Percentiles rank a stretch among this genome's conserved stretches.
These are phyloP conservation scores for Quercus aquifolioides DNA, from an alignment of 306 rosid species.

Conservation along the genomic window DNA sequence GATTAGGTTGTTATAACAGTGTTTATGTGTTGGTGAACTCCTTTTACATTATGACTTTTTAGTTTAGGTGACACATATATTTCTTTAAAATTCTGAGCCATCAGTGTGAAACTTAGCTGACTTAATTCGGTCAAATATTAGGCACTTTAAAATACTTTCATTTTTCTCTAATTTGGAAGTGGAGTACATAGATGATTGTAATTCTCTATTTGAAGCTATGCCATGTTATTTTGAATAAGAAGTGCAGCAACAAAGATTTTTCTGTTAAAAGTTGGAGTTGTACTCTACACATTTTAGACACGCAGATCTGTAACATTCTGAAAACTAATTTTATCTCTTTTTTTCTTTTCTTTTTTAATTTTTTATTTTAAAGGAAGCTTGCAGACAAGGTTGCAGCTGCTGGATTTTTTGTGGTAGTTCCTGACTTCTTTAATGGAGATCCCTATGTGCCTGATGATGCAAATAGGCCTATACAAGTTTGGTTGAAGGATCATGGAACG, in stretches of 20 bases:
- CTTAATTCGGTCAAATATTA: neutral
- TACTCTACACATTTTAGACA: too few relatives aligned
- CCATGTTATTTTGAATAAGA: neutral
- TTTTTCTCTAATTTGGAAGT: too few relatives aligned
- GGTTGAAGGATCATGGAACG: constrained; percentile 59
- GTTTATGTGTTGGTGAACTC: neutral
- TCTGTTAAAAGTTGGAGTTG: too few relatives aligned
- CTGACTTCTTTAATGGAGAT: constrained; percentile 60
- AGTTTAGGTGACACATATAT: neutral
- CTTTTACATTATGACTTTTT: neutral
- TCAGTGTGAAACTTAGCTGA: neutral
- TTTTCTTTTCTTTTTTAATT: neutral
- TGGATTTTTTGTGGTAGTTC: constrained; percentile 74
- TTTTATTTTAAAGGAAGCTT: constrained; percentile 49
- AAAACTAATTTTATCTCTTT: constrained; percentile 12
- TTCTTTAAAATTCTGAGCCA: neutral
- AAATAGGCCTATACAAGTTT: constrained; percentile 32
- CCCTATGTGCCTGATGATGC: constrained; percentile 42
- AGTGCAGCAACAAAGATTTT: neutral
- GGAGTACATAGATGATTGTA: neutral
- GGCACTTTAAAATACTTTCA: neutral
- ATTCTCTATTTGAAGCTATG: neutral
- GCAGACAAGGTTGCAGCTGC: constrained; percentile 79
- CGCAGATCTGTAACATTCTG: neutral
- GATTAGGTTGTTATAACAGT: neutral